phyloP scores from a whole-genome alignment of 345 rosid genomes.

The Syzygium oleosum region DNA sequence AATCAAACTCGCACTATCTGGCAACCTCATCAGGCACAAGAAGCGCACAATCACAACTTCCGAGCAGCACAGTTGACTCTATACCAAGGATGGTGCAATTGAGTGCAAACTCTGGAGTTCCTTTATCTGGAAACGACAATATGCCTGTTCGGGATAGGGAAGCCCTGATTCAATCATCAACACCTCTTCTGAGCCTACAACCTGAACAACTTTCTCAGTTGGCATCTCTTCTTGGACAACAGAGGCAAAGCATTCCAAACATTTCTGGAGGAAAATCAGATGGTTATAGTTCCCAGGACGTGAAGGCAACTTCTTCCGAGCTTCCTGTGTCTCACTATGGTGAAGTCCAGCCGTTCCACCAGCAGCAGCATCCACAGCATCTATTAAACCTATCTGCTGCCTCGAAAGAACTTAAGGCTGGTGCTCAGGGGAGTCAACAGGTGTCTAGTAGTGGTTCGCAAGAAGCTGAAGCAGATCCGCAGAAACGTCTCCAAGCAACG shows the following conservation, averaged over 20 bases:
- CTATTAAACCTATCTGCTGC: conserved; percentile 10
- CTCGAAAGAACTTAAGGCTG: conserved; percentile 16
- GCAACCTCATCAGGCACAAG: conserved; percentile 23
- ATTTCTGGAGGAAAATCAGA: conserved; percentile 22
- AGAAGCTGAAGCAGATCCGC: conserved; percentile 70
- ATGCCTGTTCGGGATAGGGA: conserved; percentile 29
- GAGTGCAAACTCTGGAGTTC: conserved; percentile 15
- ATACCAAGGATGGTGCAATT: conserved; percentile 20
- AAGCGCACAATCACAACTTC: conserved; percentile 28
- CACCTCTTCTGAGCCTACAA: conserved; percentile 29
- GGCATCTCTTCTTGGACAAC: conserved; percentile 62
- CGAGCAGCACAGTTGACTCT: conserved; percentile 6
- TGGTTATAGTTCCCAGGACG: conserved; percentile 26
- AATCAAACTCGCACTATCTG: conserved; percentile 11
- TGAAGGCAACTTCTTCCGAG: conserved; percentile 21
- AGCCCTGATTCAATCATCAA: conserved; percentile 20
- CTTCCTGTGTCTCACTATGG: conserved; percentile 30
- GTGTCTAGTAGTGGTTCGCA: conserved; percentile 23
- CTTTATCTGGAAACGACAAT: conserved; percentile 15
- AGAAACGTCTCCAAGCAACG: conserved; percentile 88
- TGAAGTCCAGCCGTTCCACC: conserved; percentile 45
- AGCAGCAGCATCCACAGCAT: conserved; percentile 28
- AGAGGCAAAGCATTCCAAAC: conserved; percentile 30
- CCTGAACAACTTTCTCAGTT: conserved; percentile 70
- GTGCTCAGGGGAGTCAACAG: conserved; percentile 24